Conservation (phyloP, 2,329 filamentous ascomycete species). For the Colletotrichum kahawae region DNA sequence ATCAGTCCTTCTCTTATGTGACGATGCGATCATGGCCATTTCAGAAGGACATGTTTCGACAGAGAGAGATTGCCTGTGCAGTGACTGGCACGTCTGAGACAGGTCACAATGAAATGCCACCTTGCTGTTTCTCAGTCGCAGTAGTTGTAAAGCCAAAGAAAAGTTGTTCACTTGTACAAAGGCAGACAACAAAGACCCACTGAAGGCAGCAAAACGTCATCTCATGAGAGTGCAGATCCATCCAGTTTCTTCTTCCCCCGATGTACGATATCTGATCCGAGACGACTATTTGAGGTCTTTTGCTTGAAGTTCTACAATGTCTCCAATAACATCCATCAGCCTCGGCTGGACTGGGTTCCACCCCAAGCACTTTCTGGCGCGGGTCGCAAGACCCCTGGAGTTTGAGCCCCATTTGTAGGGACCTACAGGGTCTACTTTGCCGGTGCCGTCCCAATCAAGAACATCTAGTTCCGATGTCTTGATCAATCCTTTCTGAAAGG, state of each 20-base stretch:
- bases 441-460: not conserved
- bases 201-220: too few relatives aligned
- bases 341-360: not conserved
- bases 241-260: fast-evolving
- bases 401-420: not conserved
- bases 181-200: not conserved
- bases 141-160: not conserved
- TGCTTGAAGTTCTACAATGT: not conserved
- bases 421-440: fast-evolving
- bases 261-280: fast-evolving
- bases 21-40: not conserved
- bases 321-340: not conserved
- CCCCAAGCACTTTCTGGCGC: not conserved
- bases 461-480: not conserved
- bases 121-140: fast-evolving
- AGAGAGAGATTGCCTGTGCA: fast-evolving
- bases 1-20: not conserved
- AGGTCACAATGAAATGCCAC: not conserved
- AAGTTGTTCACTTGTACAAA: not conserved
- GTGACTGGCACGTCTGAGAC: not conserved
- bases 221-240: not conserved
- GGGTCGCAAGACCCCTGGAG: not conserved
- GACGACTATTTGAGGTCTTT: fast-evolving
- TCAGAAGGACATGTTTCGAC: not conserved
- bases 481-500: not conserved